Conservation (phyloP, 371 early-diverging fungal species). For the Syncephalastrum contaminatum region DNA sequence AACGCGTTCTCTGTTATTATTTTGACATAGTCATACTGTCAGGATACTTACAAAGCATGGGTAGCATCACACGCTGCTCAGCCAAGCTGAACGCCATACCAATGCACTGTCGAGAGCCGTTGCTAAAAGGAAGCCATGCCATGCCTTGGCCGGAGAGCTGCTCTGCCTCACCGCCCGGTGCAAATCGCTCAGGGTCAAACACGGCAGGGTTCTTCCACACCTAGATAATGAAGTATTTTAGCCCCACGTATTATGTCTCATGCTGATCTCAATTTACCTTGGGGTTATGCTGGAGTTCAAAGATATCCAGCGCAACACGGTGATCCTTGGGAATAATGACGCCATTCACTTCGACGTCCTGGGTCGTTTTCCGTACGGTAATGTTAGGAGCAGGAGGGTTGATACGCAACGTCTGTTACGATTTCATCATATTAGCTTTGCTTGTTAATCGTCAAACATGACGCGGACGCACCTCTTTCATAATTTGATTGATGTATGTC, state of each 20-base stretch:
- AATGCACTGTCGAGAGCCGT: slow-evolving; percentile 54
- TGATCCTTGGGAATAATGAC: slow-evolving; percentile 47
- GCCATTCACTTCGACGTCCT: slow-evolving; percentile 40
- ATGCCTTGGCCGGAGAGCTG: slow-evolving; percentile 13
- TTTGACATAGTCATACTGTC: neutral
- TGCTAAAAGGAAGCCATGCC: slow-evolving; percentile 53
- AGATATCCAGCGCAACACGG: slow-evolving; percentile 37
- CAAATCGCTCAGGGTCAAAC: slow-evolving; percentile 22
- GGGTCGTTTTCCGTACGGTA: slow-evolving; percentile 19
- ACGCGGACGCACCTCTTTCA: slow-evolving; percentile 21
- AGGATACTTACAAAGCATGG: slow-evolving; percentile 42
- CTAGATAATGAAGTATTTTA: slow-evolving; percentile 1
- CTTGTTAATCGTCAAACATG: neutral
- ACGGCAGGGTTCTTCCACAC: slow-evolving; percentile 21
- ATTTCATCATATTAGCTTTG: neutral
- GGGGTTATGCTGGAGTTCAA: slow-evolving; percentile 26
- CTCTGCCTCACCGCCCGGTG: slow-evolving; percentile 11
- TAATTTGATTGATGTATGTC: slow-evolving; percentile 40
- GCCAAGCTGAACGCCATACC: slow-evolving; percentile 59
- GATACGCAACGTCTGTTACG: slow-evolving; percentile 15
- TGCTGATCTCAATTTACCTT: slow-evolving; percentile 10
- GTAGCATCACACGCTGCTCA: slow-evolving; percentile 53
- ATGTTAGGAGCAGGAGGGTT: slow-evolving; percentile 7
- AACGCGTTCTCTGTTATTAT: neutral
- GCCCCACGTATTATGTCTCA: slow-evolving; percentile 10